Conservation (phyloP, 805 yeast species). For the Kluyveromyces dobzhanskii region DNA sequence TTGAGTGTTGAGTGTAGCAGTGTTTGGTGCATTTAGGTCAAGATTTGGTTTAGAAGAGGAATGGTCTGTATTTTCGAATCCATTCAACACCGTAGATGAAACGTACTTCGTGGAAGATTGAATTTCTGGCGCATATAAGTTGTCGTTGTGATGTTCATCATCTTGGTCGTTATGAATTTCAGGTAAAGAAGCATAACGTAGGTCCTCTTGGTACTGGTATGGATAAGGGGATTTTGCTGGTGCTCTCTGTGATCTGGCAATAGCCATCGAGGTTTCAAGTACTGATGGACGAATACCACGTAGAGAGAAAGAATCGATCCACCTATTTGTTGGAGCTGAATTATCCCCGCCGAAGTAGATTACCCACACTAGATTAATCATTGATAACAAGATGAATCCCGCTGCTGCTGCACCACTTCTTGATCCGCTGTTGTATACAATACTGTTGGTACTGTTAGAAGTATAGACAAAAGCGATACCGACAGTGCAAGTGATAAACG, state of each 20-base stretch:
- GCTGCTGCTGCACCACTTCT: constrained; percentile 83
- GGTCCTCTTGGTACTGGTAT: constrained; percentile 5
- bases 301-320: constrained; percentile 73
- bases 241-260: constrained; percentile 3
- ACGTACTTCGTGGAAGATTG: constrained; percentile 26
- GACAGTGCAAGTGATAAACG: constrained; percentile 32
- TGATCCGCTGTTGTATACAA: constrained; percentile 61
- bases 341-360: constrained; percentile 86
- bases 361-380: constrained; percentile 78
- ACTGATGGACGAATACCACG: constrained; percentile 37
- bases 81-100: constrained; percentile 50
- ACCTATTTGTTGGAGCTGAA: constrained; percentile 77
- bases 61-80: constrained; percentile 45
- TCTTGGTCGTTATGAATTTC: neutral
- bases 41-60: constrained; percentile 7
- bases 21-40: constrained; percentile 12
- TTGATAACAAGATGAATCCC: constrained; percentile 76
- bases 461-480: constrained; percentile 76
- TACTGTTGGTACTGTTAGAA: constrained; percentile 71
- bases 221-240: constrained; percentile 5
- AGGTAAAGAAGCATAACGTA: neutral
- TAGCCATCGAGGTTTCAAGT: constrained; percentile 15
- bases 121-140: constrained; percentile 13
- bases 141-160: neutral
- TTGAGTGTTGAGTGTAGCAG: constrained; percentile 8